Base-by-base conservation (phyloP, 768 basidiomycete species). In the Rhizopogon rudus region DNA sequence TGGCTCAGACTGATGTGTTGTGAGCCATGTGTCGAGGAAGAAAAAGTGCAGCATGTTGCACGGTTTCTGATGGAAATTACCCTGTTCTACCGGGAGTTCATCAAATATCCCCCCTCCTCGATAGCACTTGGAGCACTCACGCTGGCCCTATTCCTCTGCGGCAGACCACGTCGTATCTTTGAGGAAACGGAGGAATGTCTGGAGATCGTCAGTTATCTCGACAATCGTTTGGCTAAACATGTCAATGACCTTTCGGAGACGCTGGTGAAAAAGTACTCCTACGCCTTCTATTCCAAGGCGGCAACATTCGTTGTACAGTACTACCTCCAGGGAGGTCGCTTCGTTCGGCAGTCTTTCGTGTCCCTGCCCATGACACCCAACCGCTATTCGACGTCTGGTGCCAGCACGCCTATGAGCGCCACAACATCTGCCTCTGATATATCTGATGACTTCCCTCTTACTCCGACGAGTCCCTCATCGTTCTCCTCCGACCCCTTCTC, bases 31-130 rank as follows among this genome's bases (percentile, higher is more conserved):
- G 68, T 83, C 57, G 97, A 98, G 70, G 93, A 96, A 54, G 77
- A 86, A 51, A 91, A 89, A 72, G 91, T 96, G 5, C 93, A 97
- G 66, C 89, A 97, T 66, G 88, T 98, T 60, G 93, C 97, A 3
- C 86, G 97, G 48, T 99, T 98, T 78, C 73, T 98, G 69, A 99
- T 99, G 97, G 97, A 99, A 73, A 93, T 98, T 65, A 98, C 97
- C 31, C 83, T 99, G 51, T 98, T 98, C 77, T 90, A 98, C 72
- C 87, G 93, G 56, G 97, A 98, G 68, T 98, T 95, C 71, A 79
- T 97, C 72, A 85, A 85, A 64, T 89, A 84, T 67, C 75, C 84
- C 7, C 86, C 96, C 2, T 95, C 91, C 1, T 81, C 89, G 41
- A 88, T 98, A 66, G 96, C 97, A 35, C 74, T 85, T n/a, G 97